These are phyloP conservation scores for Willaertia magna DNA, from an alignment of 208 protist species.

Conservation along the genomic window DNA sequence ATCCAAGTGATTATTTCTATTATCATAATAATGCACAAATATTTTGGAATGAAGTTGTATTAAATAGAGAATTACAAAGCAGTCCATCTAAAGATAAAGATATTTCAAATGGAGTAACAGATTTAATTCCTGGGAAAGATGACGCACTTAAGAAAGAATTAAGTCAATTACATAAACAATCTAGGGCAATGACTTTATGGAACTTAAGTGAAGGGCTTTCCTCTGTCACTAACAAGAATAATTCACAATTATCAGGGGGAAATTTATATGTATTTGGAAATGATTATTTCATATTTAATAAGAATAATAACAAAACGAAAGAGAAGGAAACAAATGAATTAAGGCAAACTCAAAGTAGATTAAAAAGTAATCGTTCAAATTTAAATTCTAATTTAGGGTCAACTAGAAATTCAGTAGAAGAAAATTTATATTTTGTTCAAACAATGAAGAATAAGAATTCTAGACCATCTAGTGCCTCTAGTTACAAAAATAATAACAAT, in stretches of 20 bases:
- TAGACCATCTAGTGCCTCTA: no score
- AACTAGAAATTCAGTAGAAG: background rate
- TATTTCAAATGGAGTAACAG: background rate
- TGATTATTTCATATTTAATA: background rate
- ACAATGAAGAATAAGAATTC: no score
- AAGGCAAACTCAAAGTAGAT: no score
- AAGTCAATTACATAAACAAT: background rate
- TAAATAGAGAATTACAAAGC: background rate
- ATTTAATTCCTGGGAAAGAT: background rate
- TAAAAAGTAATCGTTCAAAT: background rate
- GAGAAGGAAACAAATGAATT: background rate
- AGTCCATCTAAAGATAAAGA: background rate
- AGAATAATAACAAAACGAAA: no score
- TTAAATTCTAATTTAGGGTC: background rate
- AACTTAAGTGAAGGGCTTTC: background rate
- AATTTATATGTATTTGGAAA: no score
- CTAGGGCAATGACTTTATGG: background rate
- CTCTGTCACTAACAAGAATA: no score
- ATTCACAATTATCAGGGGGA: no score
- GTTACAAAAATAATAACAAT: no score
- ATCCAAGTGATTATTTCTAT: background rate
- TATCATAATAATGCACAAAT: background rate
- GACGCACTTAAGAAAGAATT: background rate
- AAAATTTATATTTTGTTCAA: background rate
- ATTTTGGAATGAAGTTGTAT: background rate